Evolutionary conservation across 2,329 filamentous ascomycete species (phyloP), one percentile per base, ranked within the genome.

Genomic region (Phyllosticta citrichinensis): DNA sequence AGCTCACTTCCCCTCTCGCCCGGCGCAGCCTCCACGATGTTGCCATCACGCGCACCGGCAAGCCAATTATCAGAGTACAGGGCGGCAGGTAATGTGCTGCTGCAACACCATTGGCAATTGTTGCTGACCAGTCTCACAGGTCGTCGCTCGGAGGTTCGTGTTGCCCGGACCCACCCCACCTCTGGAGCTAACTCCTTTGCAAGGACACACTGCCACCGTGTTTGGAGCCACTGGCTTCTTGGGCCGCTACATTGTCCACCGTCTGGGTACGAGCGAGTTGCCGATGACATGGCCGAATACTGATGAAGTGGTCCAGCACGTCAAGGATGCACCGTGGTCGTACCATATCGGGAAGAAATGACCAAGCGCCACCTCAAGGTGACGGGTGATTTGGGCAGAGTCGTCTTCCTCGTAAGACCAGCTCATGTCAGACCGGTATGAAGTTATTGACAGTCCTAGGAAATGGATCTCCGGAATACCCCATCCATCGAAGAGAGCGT

Each of bases 331-430:
- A 96, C 88, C 50, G 94, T 99, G 51, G 85, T 99, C 63, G 77
- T 97, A 63, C 94, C 94, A 56, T 99, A 85, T 81, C 87, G 94
- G 54, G 94, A 99, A 80, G 94, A 97, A 77, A 97, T 97, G 92
- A 81, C 88, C 68, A 97, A 97, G 83, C 87, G 94, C 68, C 93
- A 97, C 79, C 81, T 99, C 71, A 97, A 97, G 79, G 86, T 96
- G 62, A 83, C 91, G n/a, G 94, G 94, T 77, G 94, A 99, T 76
- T 81, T 99, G 63, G 94, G 94, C 64, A 85, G 90, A 68, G 83
- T 99, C 61, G 80, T 88, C 69, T 97, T 99, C 76, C 81, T 96
- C 69, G 89, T 92, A 77, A 64, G 81, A 33, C 11, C 25, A 11
- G 17, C 24, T 11, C n/a, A 19, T 25, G n/a, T 19, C 19, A 40